These are phyloP conservation scores for Diversispora eburnea DNA, from an alignment of 192 early-diverging fungal species.

Conservation along the genomic window DNA sequence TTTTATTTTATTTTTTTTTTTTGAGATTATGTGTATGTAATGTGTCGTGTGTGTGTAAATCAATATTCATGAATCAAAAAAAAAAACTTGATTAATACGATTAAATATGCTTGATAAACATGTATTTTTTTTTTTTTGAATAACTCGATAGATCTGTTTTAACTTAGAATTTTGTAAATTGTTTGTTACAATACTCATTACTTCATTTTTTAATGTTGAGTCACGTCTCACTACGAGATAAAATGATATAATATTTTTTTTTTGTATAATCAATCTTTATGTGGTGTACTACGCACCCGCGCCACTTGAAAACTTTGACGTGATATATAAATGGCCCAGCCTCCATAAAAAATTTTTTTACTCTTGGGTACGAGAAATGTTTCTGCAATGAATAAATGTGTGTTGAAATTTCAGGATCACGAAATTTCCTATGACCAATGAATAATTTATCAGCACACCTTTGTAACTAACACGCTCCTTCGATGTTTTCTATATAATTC, in stretches of 20 bases:
- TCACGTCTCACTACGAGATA: constrained; percentile 3
- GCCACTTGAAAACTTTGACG: background rate
- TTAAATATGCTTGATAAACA: background rate
- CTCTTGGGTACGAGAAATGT: background rate
- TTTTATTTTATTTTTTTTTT: background rate
- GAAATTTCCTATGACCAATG: background rate
- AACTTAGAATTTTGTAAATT: background rate
- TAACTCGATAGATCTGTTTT: background rate
- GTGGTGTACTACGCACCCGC: constrained; percentile 6
- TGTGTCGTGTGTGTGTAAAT: background rate
- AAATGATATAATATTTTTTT: background rate
- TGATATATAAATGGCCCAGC: constrained; percentile 3
- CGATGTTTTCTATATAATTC: background rate
- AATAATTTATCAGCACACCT: background rate
- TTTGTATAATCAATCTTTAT: constrained; percentile 2
- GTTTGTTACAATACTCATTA: too few species aligned
- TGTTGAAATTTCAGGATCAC: background rate
- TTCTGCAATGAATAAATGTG: background rate
- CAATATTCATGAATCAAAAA: background rate
- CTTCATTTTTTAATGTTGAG: background rate
- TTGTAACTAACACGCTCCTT: constrained; percentile 5
- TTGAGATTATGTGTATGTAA: background rate
- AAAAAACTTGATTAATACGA: background rate
- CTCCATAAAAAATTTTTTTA: background rate
- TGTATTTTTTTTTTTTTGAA: background rate